These are phyloP conservation scores for Friedmanniomyces simplex DNA, from an alignment of 495 filamentous ascomycete species.

Conservation along the genomic window DNA sequence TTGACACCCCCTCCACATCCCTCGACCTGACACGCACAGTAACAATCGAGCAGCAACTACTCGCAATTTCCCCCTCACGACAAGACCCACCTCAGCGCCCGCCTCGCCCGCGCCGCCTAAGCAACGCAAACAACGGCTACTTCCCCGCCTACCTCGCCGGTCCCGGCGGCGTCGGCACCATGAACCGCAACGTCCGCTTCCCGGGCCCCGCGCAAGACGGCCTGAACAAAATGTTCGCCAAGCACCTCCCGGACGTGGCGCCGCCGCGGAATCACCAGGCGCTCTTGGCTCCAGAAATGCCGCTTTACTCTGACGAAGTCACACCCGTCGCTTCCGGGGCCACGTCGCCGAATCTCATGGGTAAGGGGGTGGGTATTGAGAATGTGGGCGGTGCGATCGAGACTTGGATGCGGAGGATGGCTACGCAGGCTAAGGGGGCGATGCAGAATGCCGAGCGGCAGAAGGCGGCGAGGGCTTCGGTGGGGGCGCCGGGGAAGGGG, in stretches of 20 bases:
- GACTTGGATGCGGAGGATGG: conserved; percentile 76
- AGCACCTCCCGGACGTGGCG: conserved; percentile 63
- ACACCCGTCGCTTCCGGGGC: conserved; percentile 28
- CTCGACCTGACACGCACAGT: conserved; percentile 42
- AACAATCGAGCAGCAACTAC: conserved; percentile 37
- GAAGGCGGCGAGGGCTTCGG: conserved; percentile 17
- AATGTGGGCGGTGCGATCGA: conserved; percentile 78
- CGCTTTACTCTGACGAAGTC: conserved; percentile 23
- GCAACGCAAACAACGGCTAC: conserved; percentile 22
- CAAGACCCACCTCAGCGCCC: conserved; percentile 14
- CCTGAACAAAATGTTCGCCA: conserved; percentile 66
- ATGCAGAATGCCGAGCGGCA: conserved; percentile 39
- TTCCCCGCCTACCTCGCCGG: conserved; percentile 45
- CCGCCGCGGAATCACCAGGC: conserved; percentile 32
- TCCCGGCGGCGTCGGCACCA: conserved; percentile 75
- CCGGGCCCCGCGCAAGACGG: conserved; percentile 75
- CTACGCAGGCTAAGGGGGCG: conserved; percentile 40
- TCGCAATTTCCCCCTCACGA: conserved; percentile 15
- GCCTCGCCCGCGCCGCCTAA: conserved; percentile 17
- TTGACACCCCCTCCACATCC: conserved; percentile 54
- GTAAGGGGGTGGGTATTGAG: conserved; percentile 46
- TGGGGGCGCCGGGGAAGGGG: conserved; percentile 15
- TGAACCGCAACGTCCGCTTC: conserved; percentile 52
- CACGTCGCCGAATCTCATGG: conserved; percentile 14
- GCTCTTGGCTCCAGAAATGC: conserved; percentile 23